Percentiles rank a stretch among this genome's conserved stretches.
Conservation (phyloP, 306 rosid species). For the Cucumis melo region DNA sequence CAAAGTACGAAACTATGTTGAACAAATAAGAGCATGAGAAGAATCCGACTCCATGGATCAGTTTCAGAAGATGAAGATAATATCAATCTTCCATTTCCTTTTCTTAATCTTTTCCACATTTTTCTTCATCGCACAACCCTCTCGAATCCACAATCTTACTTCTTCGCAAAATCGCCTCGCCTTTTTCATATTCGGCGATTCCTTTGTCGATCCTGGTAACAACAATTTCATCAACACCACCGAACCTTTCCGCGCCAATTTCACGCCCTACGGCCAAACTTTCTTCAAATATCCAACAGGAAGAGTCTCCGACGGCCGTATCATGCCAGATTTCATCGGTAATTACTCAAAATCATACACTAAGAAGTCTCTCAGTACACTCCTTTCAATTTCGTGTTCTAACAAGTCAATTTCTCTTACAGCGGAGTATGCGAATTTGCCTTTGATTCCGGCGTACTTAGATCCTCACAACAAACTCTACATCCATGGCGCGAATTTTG, state of each 20-base stretch:
- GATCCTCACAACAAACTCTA: slow-evolving; percentile 23
- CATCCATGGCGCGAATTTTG: slow-evolving; percentile 43
- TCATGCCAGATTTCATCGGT: slow-evolving; percentile 35
- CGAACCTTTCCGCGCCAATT: slow-evolving; percentile 4
- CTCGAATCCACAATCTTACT: background rate
- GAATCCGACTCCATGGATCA: background rate
- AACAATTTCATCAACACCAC: slow-evolving; percentile 32
- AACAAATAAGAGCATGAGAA: background rate
- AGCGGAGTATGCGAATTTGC: slow-evolving; percentile 49
- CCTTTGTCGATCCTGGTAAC: slow-evolving; percentile 30
- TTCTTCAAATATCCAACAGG: slow-evolving; percentile 32
- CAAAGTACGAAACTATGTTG: too few relatives aligned
- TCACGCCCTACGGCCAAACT: slow-evolving; percentile 23
- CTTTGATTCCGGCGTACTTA: slow-evolving; percentile 31
- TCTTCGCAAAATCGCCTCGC: slow-evolving; percentile 1
- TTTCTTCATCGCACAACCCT: background rate
- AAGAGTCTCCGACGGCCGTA: slow-evolving; percentile 24
- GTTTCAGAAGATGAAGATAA: background rate
- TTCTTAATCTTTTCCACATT: background rate
- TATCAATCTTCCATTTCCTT: background rate
- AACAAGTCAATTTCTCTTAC: background rate
- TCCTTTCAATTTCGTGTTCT: background rate
- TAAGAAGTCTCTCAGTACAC: background rate
- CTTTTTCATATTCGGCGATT: slow-evolving; percentile 31
- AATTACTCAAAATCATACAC: background rate